phyloP scores from a whole-genome alignment of 495 filamentous ascomycete species.

The Penicillium arizonense region DNA sequence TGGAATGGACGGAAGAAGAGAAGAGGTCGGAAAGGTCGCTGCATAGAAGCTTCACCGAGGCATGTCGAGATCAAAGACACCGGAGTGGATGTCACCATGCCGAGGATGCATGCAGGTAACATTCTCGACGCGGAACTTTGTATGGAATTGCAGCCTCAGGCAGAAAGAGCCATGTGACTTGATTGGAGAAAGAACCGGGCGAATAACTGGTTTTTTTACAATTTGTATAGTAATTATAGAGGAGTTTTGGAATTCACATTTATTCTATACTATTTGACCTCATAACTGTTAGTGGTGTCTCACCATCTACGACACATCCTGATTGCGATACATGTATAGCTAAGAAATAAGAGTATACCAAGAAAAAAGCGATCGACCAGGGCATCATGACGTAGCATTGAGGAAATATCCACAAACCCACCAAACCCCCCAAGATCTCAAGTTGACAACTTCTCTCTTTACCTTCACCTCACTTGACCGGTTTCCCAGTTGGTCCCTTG shows the following conservation, averaged over 20 bases:
- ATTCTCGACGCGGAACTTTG: constrained; percentile 14
- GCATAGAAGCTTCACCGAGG: constrained; percentile 28
- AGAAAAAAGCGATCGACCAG: background rate
- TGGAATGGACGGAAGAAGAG: constrained; percentile 17
- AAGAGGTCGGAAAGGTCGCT: constrained; percentile 16
- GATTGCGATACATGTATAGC: no score
- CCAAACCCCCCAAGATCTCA: background rate
- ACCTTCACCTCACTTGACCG: background rate
- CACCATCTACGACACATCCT: no score
- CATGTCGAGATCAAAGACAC: constrained; percentile 4
- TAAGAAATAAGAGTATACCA: no score
- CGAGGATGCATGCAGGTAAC: constrained; percentile 10
- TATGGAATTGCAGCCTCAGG: background rate
- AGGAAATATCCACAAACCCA: background rate
- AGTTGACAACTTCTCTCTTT: background rate
- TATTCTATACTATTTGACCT: no score
- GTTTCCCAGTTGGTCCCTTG: constrained; percentile 13
- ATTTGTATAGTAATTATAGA: no score
- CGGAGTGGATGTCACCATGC: constrained; percentile 4
- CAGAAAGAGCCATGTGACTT: constrained; percentile 2
- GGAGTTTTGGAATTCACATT: no score
- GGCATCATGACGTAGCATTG: constrained; percentile 8
- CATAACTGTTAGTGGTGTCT: no score
- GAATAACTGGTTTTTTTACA: no score
- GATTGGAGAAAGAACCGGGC: no score